Conservation (phyloP, 257 asterid genomes). For the Solanum sitiens region DNA sequence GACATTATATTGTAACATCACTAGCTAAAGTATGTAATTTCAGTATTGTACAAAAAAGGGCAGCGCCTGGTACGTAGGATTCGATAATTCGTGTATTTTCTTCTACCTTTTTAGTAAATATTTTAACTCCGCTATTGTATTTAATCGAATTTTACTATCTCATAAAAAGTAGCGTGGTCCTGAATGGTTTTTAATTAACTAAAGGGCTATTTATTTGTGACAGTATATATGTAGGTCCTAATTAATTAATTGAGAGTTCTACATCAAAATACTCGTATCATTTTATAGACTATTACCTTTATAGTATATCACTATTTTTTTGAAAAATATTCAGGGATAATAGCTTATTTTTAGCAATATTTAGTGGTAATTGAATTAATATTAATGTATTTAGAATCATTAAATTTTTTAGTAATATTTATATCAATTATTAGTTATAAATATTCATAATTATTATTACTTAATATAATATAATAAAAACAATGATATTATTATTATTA, state of each 20-base stretch:
- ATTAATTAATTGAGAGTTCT: background rate
- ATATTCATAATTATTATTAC: no score
- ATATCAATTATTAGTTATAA: no score
- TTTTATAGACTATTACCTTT: background rate
- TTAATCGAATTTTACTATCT: background rate
- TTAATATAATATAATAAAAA: no score
- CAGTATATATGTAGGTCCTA: background rate
- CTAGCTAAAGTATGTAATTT: background rate
- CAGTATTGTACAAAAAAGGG: background rate
- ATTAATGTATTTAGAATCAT: no score
- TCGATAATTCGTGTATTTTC: background rate
- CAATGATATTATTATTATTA: no score
- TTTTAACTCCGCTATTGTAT: fast-evolving
- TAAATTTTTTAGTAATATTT: no score
- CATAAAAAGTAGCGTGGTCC: background rate
- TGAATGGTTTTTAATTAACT: background rate
- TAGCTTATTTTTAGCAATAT: no score
- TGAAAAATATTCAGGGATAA: no score
- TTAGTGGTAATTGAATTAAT: no score
- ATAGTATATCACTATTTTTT: no score
- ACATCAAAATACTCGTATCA: background rate
- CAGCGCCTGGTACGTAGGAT: no score
- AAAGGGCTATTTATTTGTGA: background rate
- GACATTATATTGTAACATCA: no score
- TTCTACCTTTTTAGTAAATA: background rate